phyloP scores from a whole-genome alignment of 129 eudicot genomes.

The Centella asiatica region DNA sequence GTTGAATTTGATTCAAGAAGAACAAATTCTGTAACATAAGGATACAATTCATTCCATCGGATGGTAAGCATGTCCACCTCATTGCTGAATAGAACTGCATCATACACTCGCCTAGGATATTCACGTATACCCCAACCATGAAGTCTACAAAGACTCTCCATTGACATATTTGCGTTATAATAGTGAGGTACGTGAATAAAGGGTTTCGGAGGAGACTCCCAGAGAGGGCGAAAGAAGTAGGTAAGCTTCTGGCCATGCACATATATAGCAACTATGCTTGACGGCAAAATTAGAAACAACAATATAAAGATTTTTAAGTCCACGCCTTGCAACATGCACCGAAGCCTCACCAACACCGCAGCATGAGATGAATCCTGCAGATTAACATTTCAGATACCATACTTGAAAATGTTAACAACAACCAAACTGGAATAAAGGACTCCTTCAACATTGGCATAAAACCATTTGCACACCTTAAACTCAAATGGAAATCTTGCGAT shows the following conservation, averaged over 20 bases:
- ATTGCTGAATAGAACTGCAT: slow-evolving; percentile 87
- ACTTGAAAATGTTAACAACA: background rate
- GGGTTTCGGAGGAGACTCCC: slow-evolving; percentile 88
- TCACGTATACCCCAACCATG: slow-evolving; percentile 89
- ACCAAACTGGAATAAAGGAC: background rate
- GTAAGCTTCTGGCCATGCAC: slow-evolving; percentile 58
- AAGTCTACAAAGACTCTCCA: slow-evolving; percentile 77
- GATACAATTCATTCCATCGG: slow-evolving; percentile 80
- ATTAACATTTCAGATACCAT: background rate
- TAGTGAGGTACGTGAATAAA: slow-evolving; percentile 79
- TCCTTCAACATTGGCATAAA: background rate
- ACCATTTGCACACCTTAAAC: background rate
- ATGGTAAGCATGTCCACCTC: slow-evolving; percentile 75
- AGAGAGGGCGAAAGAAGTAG: slow-evolving; percentile 76
- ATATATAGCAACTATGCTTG: slow-evolving; percentile 33
- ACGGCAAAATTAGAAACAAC: slow-evolving; percentile 33
- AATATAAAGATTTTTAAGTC: slow-evolving; percentile 35
- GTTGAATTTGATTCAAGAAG: slow-evolving; percentile 91
- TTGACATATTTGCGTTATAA: slow-evolving; percentile 75
- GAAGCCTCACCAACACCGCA: slow-evolving; percentile 33
- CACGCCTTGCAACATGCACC: slow-evolving; percentile 39
- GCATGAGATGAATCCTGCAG: slow-evolving; percentile 18
- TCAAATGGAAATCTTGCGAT: too few relatives aligned
- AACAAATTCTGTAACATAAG: slow-evolving; percentile 81
- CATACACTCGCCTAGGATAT: slow-evolving; percentile 80